Evolutionary conservation across 768 basidiomycete genomes (phyloP), one percentile per base, ranked within the genome.

Genomic region (Rhodotorula sphaerocarpa): DNA sequence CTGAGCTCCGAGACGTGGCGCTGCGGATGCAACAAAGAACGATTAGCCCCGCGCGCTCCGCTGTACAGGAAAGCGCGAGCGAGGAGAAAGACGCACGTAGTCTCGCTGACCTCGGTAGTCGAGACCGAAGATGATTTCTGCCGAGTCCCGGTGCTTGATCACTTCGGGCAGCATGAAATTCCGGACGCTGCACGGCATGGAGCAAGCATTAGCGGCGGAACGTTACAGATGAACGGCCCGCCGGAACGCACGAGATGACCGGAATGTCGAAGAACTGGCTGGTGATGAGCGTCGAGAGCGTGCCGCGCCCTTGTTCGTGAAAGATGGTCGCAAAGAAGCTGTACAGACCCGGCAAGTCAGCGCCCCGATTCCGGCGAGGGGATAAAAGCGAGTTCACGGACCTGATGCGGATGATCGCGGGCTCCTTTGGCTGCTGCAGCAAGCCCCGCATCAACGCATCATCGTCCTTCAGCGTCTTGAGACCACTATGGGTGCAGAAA

Each of bases 381-480:
- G n/a, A n/a, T n/a, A n/a, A n/a, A n/a, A n/a, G n/a, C n/a, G n/a
- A n/a, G n/a, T n/a, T n/a, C n/a, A n/a, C 36, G 9, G 10, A 39
- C 36, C 36, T 61, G 0, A 63, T 30, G 34, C 61, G 59, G 36
- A 72, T 59, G 30, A 72, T 60, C 23, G 71, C 69, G 0, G 69
- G 69, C 30, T 63, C 25, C 7, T 63, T 27, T 1, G 69, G 69
- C 11, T 64, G 59, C 12, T 56, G 41, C n/a, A 72, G 61, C 1
- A 70, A 52, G 1, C 61, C 28, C 31, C 71, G 52, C 36, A 60
- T 50, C 45, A 72, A 57, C 7, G 64, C 55, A 51, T 70, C 71
- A 23, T 62, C 60, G 5, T 45, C 34, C 0, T 16, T 16, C 20
- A 59, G 39, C 6, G 66, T 66, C 23, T 62, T 41, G 20, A 3